A percentile compares a stretch with the other conserved stretches of the same genome.
Evolutionary conservation across 2,329 filamentous ascomycete species (phyloP).

Genomic region (Falciphora oryzae): DNA sequence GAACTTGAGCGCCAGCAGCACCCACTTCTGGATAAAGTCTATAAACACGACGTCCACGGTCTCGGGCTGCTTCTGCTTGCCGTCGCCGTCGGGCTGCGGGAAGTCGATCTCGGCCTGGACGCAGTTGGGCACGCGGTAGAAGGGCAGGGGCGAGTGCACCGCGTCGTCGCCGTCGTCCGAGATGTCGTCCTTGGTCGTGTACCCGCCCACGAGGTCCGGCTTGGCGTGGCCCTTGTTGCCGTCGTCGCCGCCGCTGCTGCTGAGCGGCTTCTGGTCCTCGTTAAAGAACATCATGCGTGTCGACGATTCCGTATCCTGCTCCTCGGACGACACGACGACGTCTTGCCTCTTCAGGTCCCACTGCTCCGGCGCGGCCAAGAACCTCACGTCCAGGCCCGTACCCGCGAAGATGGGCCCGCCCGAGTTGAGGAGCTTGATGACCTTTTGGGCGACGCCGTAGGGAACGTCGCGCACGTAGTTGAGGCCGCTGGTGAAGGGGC

Average conservation of each 20-base stretch:
- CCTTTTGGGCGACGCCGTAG: slow-evolving; percentile 64
- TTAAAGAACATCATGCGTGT: background rate
- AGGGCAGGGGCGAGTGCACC: slow-evolving; percentile 66
- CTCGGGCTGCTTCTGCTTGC: slow-evolving; percentile 44
- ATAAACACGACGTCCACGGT: slow-evolving; percentile 85
- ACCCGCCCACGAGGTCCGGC: slow-evolving; percentile 56
- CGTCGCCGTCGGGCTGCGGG: slow-evolving; percentile 31
- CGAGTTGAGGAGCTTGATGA: slow-evolving; percentile 56
- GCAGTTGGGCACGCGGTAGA: slow-evolving; percentile 77
- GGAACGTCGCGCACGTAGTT: slow-evolving; percentile 75
- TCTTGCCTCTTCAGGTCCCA: slow-evolving; percentile 22
- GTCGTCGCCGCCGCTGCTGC: slow-evolving; percentile 20
- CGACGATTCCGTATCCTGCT: background rate
- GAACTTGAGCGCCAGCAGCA: slow-evolving; percentile 67
- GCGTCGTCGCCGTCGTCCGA: slow-evolving; percentile 88
- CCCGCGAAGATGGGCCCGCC: slow-evolving; percentile 42
- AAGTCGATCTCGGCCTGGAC: slow-evolving; percentile 67
- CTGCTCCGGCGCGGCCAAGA: slow-evolving; percentile 46
- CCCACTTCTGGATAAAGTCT: slow-evolving; percentile 81
- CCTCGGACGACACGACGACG: slow-evolving; percentile 11
- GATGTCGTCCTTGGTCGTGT: slow-evolving; percentile 82
- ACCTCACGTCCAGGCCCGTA: slow-evolving; percentile 33
- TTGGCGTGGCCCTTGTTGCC: slow-evolving; percentile 20
- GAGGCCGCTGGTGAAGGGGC: slow-evolving; percentile 79
- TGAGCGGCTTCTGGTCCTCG: slow-evolving; percentile 26